Evolutionary conservation across 2,329 filamentous ascomycete genomes (phyloP).

Genomic region (Ceratocystis colombiana): DNA sequence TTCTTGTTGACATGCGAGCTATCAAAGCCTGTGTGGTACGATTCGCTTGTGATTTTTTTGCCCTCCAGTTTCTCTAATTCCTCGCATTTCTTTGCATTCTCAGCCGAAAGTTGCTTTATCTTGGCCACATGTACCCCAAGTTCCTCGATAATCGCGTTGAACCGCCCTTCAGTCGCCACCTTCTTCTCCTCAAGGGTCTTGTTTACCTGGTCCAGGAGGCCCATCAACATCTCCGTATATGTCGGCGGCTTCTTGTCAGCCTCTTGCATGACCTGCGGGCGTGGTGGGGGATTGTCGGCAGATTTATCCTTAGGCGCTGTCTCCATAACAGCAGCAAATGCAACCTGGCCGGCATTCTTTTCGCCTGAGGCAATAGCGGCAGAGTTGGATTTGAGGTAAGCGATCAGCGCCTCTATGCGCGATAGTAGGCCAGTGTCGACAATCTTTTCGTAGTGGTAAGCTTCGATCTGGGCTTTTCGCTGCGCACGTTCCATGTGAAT

Average conservation of each 20-base stretch:
- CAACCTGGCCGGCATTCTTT: conserved; percentile 63
- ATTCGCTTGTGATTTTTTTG: conserved; percentile 88
- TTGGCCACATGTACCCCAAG: conserved; percentile 67
- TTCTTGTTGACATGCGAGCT: conserved; percentile 68
- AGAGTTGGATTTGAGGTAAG: conserved; percentile 63
- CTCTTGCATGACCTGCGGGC: conserved; percentile 69
- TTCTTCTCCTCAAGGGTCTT: conserved; percentile 69
- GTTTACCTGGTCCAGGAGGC: conserved; percentile 88
- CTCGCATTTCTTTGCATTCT: conserved; percentile 62
- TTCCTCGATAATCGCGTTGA: conserved; percentile 66
- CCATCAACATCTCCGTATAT: conserved; percentile 97
- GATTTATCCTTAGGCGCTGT: conserved; percentile 55
- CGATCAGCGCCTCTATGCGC: conserved; percentile 71
- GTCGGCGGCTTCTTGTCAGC: conserved; percentile 64
- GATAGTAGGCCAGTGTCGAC: conserved; percentile 85
- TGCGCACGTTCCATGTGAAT: conserved; percentile 86
- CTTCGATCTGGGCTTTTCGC: conserved; percentile 79
- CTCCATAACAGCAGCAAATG: conserved; percentile 85
- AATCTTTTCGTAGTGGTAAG: conserved; percentile 80
- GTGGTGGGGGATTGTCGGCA: conserved; percentile 62
- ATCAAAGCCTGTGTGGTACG: conserved; percentile 80
- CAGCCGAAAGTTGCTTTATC: conserved; percentile 64
- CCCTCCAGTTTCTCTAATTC: conserved; percentile 76
- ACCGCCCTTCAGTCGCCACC: conserved; percentile 51
- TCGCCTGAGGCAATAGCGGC: conserved; percentile 42